Percentiles rank a stretch among this genome's conserved stretches.
Conservation (phyloP, 2,329 filamentous ascomycete species). For the Monilinia polystroma region DNA sequence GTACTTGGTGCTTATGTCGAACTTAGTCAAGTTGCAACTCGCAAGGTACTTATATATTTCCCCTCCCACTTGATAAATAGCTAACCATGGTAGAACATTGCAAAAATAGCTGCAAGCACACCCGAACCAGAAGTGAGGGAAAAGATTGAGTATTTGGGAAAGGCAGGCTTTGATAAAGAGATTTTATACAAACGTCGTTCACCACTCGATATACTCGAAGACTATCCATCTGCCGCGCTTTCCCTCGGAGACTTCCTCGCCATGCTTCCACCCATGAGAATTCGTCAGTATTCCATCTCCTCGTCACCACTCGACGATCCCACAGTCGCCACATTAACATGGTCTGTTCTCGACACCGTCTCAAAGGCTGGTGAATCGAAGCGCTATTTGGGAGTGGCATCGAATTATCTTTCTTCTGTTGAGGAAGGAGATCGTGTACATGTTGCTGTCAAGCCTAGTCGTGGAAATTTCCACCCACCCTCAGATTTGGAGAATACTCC, state of each 20-base stretch:
- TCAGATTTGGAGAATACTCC: conserved; percentile 37
- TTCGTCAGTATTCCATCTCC: conserved; percentile 78
- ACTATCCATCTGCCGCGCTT: conserved; percentile 57
- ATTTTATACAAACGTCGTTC: conserved; percentile 54
- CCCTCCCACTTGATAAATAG: neutral
- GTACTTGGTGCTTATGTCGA: conserved; percentile 59
- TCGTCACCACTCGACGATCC: conserved; percentile 70
- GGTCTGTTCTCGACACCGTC: conserved; percentile 53
- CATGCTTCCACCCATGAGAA: conserved; percentile 74
- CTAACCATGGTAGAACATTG: conserved; percentile 42
- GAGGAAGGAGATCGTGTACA: conserved; percentile 43
- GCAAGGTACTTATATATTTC: conserved; percentile 42
- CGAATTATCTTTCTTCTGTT: conserved; percentile 48
- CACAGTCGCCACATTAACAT: conserved; percentile 61
- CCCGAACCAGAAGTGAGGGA: conserved; percentile 46
- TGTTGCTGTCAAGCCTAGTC: conserved; percentile 45
- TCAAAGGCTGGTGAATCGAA: conserved; percentile 42
- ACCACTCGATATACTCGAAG: conserved; percentile 67
- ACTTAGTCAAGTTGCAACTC: conserved; percentile 56
- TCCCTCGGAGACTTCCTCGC: conserved; percentile 66
- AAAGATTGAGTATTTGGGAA: conserved; percentile 44
- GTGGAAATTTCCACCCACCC: conserved; percentile 36
- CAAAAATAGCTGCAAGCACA: conserved; percentile 49
- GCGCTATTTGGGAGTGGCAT: conserved; percentile 48
- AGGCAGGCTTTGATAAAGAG: conserved; percentile 38